Conservation (phyloP, 192 early-diverging fungal species). For the Entrophospora sp. region DNA sequence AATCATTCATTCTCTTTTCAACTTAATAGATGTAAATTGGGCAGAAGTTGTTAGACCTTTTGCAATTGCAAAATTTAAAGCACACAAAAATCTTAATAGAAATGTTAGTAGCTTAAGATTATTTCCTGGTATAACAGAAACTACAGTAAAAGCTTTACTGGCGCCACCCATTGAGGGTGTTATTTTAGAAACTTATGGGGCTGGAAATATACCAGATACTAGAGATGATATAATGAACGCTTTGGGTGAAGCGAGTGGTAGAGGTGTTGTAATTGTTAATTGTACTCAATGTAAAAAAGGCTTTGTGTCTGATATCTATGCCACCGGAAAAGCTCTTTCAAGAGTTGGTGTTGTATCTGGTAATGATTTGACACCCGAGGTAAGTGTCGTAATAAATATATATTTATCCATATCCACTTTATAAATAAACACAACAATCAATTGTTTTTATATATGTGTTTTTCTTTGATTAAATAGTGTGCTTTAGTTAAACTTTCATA, state of each 20-base stretch:
- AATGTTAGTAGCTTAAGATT: constrained; percentile 83
- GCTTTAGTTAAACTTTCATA: constrained; percentile 95
- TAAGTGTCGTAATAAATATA: no score
- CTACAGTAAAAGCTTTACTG: constrained; percentile 81
- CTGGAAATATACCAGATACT: constrained; percentile 91
- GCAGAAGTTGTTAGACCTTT: constrained; percentile 76
- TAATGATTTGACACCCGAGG: constrained; percentile 90
- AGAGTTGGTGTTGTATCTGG: constrained; percentile 77
- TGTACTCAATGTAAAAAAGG: constrained; percentile 86
- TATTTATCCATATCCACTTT: no score
- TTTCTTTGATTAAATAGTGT: constrained; percentile 40
- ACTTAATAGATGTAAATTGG: constrained; percentile 76
- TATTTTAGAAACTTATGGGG: constrained; percentile 93
- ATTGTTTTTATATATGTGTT: no score
- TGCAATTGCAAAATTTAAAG: constrained; percentile 71
- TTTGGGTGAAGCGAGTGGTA: constrained; percentile 76
- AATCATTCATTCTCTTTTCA: background rate
- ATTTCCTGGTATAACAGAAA: constrained; percentile 89
- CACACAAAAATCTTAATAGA: constrained; percentile 76
- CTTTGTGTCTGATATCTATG: constrained; percentile 84
- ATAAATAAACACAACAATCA: no score
- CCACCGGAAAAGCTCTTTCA: constrained; percentile 79
- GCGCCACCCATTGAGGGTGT: constrained; percentile 80
- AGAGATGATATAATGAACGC: constrained; percentile 76
- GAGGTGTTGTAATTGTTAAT: constrained; percentile 95